Evolutionary conservation across 2,329 filamentous ascomycete species (phyloP).

Genomic region (Penicillium fuscoglaucum): DNA sequence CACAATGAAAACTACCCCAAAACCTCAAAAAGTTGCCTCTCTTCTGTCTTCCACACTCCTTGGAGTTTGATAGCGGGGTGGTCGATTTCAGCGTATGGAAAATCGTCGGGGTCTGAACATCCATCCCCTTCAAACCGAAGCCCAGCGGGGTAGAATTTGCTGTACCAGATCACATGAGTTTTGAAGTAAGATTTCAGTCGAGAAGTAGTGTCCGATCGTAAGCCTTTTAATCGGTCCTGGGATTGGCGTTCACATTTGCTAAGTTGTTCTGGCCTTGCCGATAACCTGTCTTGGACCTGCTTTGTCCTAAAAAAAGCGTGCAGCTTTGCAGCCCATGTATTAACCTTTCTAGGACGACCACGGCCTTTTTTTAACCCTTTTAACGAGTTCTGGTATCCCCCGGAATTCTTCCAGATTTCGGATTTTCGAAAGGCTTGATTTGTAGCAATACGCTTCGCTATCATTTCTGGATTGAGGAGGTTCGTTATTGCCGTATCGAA

Average conservation of each 20-base stretch:
- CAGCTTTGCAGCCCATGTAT: too few relatives aligned
- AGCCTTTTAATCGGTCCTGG: neutral
- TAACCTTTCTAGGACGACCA: too few relatives aligned
- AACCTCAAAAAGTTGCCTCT: neutral
- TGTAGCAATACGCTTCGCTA: too few relatives aligned
- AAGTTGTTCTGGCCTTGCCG: neutral
- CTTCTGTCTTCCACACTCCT: neutral
- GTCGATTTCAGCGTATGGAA: neutral
- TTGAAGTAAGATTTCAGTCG: neutral
- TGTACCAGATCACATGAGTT: too few relatives aligned
- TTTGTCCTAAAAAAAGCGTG: neutral
- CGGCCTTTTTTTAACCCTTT: too few relatives aligned
- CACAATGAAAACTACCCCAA: neutral
- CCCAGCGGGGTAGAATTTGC: too few relatives aligned
- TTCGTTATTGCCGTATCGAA: too few relatives aligned
- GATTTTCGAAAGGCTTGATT: too few relatives aligned
- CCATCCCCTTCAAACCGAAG: neutral
- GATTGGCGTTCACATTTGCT: neutral
- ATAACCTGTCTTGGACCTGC: neutral
- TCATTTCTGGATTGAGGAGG: too few relatives aligned
- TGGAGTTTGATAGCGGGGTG: neutral
- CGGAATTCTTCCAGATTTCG: too few relatives aligned
- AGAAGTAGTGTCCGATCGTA: neutral
- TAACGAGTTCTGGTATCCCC: too few relatives aligned
- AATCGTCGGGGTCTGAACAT: neutral